Evolutionary conservation across 192 early-diverging fungal genomes (phyloP).

Genomic region (Backusella sp.): DNA sequence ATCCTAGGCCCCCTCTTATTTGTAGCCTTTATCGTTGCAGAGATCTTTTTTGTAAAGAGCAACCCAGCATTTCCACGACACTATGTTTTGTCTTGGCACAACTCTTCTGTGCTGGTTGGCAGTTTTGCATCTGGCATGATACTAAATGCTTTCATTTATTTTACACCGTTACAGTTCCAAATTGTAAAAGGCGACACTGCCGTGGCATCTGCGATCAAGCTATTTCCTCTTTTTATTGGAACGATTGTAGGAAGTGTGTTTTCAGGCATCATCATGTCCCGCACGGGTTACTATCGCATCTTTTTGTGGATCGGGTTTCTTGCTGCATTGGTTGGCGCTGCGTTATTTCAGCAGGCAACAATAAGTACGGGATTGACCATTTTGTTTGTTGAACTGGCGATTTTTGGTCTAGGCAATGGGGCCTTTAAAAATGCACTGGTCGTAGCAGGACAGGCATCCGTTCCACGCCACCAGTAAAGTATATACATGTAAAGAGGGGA

Average conservation of each 20-base stretch:
- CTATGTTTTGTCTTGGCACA: conserved; percentile 54
- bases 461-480: conserved; percentile 40
- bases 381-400: conserved; percentile 60
- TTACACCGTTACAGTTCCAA: conserved; percentile 71
- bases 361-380: conserved; percentile 39
- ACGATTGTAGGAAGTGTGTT: conserved; percentile 60
- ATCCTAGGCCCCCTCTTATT: conserved; percentile 48
- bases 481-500: not conserved
- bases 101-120: conserved; percentile 38
- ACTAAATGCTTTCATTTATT: conserved; percentile 53
- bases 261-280: conserved; percentile 60
- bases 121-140: conserved; percentile 32
- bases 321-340: conserved; percentile 56
- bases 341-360: conserved; percentile 54
- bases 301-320: conserved; percentile 64
- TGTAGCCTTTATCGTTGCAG: conserved; percentile 44
- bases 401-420: conserved; percentile 78
- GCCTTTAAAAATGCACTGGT: conserved; percentile 65
- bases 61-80: conserved; percentile 67
- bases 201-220: conserved; percentile 67
- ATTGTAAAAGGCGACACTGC: conserved; percentile 68
- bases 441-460: conserved; percentile 66
- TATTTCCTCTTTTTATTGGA: conserved; percentile 71
- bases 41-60: conserved; percentile 61
- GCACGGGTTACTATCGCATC: conserved; percentile 59